Conservation (phyloP, 495 filamentous ascomycete species). For the Aspergillus heteromorphus region DNA sequence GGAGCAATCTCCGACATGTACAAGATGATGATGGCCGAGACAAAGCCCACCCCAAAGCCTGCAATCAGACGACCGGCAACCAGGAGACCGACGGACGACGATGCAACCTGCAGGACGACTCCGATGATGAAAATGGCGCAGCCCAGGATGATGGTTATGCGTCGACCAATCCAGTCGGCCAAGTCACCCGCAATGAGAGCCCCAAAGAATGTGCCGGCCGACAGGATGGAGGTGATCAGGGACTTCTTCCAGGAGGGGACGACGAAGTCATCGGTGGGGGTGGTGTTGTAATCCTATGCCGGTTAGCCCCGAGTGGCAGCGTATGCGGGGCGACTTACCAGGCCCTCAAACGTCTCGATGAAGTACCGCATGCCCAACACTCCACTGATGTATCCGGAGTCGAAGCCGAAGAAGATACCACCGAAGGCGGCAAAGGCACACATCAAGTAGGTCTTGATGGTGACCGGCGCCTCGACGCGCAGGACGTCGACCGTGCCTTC, state of each 20-base stretch:
- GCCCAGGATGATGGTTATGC: slow-evolving; percentile 60
- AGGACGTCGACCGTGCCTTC: slow-evolving; percentile 14
- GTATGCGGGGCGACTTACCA: slow-evolving; percentile 19
- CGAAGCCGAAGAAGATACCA: slow-evolving; percentile 54
- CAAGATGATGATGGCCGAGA: slow-evolving; percentile 67
- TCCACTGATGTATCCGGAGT: slow-evolving; percentile 52
- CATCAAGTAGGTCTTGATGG: slow-evolving; percentile 56
- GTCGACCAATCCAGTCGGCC: slow-evolving; percentile 64
- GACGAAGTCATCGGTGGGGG: slow-evolving; percentile 28
- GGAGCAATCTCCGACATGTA: slow-evolving; percentile 66
- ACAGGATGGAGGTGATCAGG: slow-evolving; percentile 69
- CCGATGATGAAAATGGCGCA: slow-evolving; percentile 61
- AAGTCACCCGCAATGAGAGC: slow-evolving; percentile 65
- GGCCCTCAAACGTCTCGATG: slow-evolving; percentile 36
- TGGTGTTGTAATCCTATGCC: slow-evolving; percentile 21
- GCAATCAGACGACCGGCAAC: slow-evolving; percentile 67
- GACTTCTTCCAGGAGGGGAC: slow-evolving; percentile 48
- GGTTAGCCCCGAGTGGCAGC: not conserved
- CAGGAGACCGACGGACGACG: slow-evolving; percentile 45
- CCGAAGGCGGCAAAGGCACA: slow-evolving; percentile 56
- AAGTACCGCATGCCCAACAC: slow-evolving; percentile 51
- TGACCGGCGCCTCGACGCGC: slow-evolving; percentile 57
- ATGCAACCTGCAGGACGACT: slow-evolving; percentile 56
- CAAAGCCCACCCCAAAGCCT: slow-evolving; percentile 69
- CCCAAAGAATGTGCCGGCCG: slow-evolving; percentile 71